Evolutionary conservation across 768 basidiomycete species (phyloP).

Genomic region (Infundibulicybe gibba): DNA sequence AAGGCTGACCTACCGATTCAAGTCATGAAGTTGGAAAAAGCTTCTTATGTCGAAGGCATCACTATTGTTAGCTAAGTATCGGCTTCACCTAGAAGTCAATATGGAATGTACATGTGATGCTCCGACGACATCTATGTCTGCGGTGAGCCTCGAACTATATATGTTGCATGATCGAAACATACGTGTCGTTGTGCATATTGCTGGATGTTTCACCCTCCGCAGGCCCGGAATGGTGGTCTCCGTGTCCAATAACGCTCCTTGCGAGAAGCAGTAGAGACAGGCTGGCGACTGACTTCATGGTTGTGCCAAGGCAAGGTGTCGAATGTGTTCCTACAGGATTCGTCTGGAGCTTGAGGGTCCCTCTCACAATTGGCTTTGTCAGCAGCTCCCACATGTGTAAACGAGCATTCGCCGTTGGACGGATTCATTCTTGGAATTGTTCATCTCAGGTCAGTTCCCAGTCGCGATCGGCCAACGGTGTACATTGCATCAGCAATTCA

Average conservation of each 20-base stretch:
- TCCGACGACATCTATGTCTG: constrained; percentile 76
- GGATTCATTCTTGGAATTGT: too few species aligned
- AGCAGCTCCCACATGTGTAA: constrained; percentile 9
- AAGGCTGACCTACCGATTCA: constrained; percentile 60
- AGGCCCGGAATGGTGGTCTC: constrained; percentile 54
- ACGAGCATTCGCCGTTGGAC: constrained; percentile 1
- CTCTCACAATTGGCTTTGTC: constrained; percentile 2
- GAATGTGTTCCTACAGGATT: too few species aligned
- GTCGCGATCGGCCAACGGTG: too few species aligned
- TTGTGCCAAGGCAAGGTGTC: constrained; percentile 1
- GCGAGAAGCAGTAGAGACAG: constrained; percentile 36
- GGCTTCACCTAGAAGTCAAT: background rate
- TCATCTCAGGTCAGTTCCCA: too few species aligned
- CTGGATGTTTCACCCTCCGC: constrained; percentile 58
- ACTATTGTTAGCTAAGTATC: constrained; percentile 31
- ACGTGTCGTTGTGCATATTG: constrained; percentile 92
- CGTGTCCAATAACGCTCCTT: constrained; percentile 42
- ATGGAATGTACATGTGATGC: constrained; percentile 69
- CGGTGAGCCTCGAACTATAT: constrained; percentile 11
- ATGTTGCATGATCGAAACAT: constrained; percentile 32
- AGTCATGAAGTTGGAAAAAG: constrained; percentile 95
- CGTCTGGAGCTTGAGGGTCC: too few species aligned
- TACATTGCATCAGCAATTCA: too few species aligned
- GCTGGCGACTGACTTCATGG: constrained; percentile 47
- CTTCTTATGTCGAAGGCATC: constrained; percentile 80